Base-by-base conservation (phyloP, 2,329 filamentous ascomycete genomes). In the Monilinia aucupariae region DNA sequence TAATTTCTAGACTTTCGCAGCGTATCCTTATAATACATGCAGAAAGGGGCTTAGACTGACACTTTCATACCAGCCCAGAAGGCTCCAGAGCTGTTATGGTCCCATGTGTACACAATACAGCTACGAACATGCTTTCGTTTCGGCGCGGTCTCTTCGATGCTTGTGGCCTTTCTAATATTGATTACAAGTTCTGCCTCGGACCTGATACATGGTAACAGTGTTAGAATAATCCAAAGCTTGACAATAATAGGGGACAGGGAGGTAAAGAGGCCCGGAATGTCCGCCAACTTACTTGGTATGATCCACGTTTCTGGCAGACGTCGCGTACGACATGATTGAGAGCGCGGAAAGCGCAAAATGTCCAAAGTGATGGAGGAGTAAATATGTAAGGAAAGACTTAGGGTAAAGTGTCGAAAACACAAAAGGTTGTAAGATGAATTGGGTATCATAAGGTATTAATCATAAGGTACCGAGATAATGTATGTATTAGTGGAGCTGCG, bases 31-130 rank as follows among this genome's bases (percentile, higher is more conserved):
- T 17, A 39, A 34, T 34, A 5, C 27, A 41, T 20, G 45, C 43
- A 9, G 34, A 62, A 41, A 45, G 50, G 58, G 22, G 48, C 49
- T 56, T 61, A 51, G 59, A 82, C 88, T 70, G 83, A 96, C 89
- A 97, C 92, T 85, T 99, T 99, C 84, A 99, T 96, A 75, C 92
- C 93, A 63, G 91, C 86, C 94, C 94, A 99, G 77, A 99, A 99
- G 74, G 92, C 91, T 74, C 86, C 83, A 49, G 92, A 96, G 68
- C 89, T 96, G 79, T 96, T 96, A 80, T 99, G 92, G 78, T 99
- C 94, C 94, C 94, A 99, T 64, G 93, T 97, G 77, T 97, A 97
- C 52, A 99, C 93, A 72, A 99, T 99, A 75, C 91, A 96, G 76
- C 90, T 92, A 74, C 94, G 90, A 64, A 99, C 94, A 89, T 99